Evolutionary conservation across 2,329 filamentous ascomycete genomes (phyloP), one percentile per base, ranked within the genome.

Genomic region (Coniochaeta ligniaria): DNA sequence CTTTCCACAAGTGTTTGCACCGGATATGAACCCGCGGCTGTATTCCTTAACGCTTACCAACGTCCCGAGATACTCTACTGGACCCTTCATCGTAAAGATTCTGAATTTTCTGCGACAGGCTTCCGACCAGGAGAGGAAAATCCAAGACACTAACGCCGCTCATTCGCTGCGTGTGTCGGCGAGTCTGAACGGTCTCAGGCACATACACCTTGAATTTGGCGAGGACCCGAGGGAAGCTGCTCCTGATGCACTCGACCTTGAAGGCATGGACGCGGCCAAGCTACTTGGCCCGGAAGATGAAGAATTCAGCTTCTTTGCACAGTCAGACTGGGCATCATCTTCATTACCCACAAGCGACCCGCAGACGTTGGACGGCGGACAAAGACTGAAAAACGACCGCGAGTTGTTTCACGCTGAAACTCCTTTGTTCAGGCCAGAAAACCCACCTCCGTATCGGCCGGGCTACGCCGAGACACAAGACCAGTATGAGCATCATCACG

Each of bases 21-120:
- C 85, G 0, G 78, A 85, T 57, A 79, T 80, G 72, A 87, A 86
- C 62, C 79, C 83, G 0, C 78, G 83, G 4, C 68, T 88, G 24
- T 70, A 69, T 12, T 80, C 78, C 0, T 66, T 88, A 26, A 82
- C 80, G 4, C 70, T 88, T 24, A 83, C 82, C 0, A 71, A 76
- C 31, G 75, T 87, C 3, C 85, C 85, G 0, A 76, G 81, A 8
- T 76, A 77, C 26, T 85, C 83, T 1, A 74, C 70, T 5, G 83
- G 83, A 0, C 76, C 76, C 6, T 62, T 86, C 16, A 76, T 82
- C 35, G 66, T 73, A n/a, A 75, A 70, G n/a, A 68, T 88, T 5
- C 68, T 75, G 1, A 60, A 64, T 0, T 84, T 87, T 54, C 63
- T 87, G 12, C 72, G 71, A 14, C 70, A 78, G 0, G 73, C 77